Base-by-base conservation (phyloP, 208 protist genomes). In the Balamuthia mandrillaris region DNA sequence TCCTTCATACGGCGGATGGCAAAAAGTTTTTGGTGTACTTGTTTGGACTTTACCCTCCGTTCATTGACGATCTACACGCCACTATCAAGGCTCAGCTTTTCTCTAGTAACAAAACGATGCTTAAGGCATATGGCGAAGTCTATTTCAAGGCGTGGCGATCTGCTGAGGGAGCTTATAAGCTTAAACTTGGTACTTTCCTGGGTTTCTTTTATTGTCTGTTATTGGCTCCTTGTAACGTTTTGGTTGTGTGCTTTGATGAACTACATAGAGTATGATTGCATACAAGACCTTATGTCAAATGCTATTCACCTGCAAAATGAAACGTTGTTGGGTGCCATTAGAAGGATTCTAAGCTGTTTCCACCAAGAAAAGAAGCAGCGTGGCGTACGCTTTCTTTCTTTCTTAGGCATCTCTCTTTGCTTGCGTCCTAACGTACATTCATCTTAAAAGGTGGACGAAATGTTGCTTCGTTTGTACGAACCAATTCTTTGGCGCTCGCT, bases 401-500 rank as follows among this genome's bases (percentile, higher is more conserved):
- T n/a, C n/a, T 16, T 6, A 42, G 7, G n/a, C 4, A 12, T 33
- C 29, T 35, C n/a, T 24, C 6, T 60, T 29, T 79, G 9, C 14
- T n/a, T 63, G 7, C 18, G n/a, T 3, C 49, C 12, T n/a, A n/a
- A n/a, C n/a, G n/a, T n/a, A n/a, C n/a, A n/a, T 42, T 1, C 29
- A 35, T 16, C 5, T 6, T 5, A 2, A 6, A 16, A 75, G 10
- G 70, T 95, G 14, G 93, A 95, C 49, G 82, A 78, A 31, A 93
- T 94, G 91, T 86, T 95, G 27, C 24, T 87, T 9, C 84, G 91
- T 4, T 37, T 94, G 18, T 95, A 95, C 70, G 85, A 92, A 31
- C 92, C 93, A 9, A 94, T 95, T n/a, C 35, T 95, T 3, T 95
- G 90, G 90, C 68, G 92, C 31, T 70, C 91, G 9, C 70, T 95